A percentile compares a stretch with the other conserved stretches of the same genome.
Conservation (phyloP, 2,329 filamentous ascomycete genomes). For the Diaporthe caulivora region DNA sequence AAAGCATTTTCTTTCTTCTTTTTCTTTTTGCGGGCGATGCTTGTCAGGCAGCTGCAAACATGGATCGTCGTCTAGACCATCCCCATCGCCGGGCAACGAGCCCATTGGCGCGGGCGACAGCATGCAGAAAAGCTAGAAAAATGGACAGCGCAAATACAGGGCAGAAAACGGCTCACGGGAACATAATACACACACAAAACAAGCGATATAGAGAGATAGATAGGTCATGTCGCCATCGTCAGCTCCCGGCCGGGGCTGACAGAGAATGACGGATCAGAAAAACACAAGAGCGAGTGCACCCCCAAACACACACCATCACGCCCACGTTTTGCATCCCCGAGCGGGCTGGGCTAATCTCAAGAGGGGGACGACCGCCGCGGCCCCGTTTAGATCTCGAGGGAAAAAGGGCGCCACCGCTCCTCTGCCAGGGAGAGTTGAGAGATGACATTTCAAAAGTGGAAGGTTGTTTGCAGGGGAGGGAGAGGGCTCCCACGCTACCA, state of each 20-base stretch:
- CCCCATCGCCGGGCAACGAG: conserved; percentile 1
- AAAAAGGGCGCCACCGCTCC: background rate
- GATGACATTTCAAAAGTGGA: background rate
- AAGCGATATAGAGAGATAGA: no score
- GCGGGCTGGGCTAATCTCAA: background rate
- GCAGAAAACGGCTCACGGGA: conserved; percentile 17
- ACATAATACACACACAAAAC: background rate
- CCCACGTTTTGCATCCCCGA: conserved; percentile 16
- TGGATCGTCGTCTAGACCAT: background rate
- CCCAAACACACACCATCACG: conserved; percentile 27
- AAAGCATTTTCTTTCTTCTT: no score
- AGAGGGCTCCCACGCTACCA: background rate
- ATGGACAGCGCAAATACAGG: background rate
- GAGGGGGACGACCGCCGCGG: background rate
- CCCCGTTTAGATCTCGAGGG: conserved; percentile 7
- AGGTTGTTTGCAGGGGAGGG: background rate
- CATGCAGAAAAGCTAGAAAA: background rate
- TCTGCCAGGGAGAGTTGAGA: background rate
- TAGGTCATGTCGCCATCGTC: conserved; percentile 20
- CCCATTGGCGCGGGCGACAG: background rate
- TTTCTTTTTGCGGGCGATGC: no score
- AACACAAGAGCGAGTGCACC: background rate
- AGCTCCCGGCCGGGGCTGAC: conserved; percentile 8
- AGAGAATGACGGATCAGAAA: conserved; percentile 14
- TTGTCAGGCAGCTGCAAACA: conserved; percentile 10